These are phyloP conservation scores for Saccharomycopsis sp. DNA, from an alignment of 805 yeast genomes.

Conservation along the genomic window DNA sequence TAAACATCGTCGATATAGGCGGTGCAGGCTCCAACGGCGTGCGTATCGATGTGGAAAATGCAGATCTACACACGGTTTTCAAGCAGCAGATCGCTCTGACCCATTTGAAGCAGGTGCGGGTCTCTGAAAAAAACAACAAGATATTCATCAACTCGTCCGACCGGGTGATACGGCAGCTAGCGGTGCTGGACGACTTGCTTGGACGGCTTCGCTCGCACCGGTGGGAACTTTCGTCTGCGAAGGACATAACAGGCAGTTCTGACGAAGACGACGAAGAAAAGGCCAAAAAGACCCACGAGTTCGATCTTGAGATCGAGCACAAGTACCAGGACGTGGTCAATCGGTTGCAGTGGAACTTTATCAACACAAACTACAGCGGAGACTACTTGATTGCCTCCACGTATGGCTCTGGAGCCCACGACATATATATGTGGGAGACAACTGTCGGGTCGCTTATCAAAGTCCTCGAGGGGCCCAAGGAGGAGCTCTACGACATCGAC, in stretches of 20 bases:
- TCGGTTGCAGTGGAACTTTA: constrained; percentile 80
- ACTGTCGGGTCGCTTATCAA: constrained; percentile 80
- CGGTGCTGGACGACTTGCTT: constrained; percentile 37
- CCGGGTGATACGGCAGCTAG: constrained; percentile 60
- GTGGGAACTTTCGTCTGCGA: background rate
- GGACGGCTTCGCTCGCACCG: constrained; percentile 16
- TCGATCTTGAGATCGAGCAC: constrained; percentile 63
- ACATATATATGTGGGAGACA: constrained; percentile 90
- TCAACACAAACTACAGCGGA: constrained; percentile 63
- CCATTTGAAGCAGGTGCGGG: constrained; percentile 60
- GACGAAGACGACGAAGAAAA: background rate
- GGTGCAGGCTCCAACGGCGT: constrained; percentile 2
- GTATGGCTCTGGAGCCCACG: constrained; percentile 75
- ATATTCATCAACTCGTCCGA: constrained; percentile 75
- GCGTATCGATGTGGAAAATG: constrained; percentile 26
- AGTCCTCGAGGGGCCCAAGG: constrained; percentile 85
- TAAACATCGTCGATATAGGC: constrained; percentile 40
- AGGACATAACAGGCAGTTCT: background rate
- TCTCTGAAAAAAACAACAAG: constrained; percentile 52
- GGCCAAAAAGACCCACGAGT: constrained; percentile 17
- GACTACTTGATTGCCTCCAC: constrained; percentile 89
- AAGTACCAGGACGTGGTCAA: constrained; percentile 88
- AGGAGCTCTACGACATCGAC: constrained; percentile 77
- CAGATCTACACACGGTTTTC: constrained; percentile 35
- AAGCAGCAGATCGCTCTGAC: constrained; percentile 46